A percentile compares a stretch with the other conserved stretches of the same genome.
Conservation (phyloP, 768 basidiomycete genomes). For the Daedaleopsis nitida region DNA sequence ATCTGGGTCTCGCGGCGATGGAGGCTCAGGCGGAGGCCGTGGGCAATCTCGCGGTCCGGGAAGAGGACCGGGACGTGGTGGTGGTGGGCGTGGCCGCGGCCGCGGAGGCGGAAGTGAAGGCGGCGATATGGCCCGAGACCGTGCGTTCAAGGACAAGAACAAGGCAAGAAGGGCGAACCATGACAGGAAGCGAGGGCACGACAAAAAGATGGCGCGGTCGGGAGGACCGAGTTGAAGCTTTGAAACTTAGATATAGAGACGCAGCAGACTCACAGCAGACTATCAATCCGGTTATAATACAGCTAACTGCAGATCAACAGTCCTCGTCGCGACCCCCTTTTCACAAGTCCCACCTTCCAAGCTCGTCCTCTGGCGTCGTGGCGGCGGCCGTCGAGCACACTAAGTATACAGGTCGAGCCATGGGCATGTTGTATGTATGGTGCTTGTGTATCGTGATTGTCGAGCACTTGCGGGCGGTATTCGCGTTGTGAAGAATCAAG, state of each 20-base stretch:
- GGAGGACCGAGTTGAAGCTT: constrained; percentile 38
- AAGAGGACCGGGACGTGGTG: constrained; percentile 40
- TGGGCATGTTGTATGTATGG: no score
- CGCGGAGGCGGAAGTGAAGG: constrained; percentile 42
- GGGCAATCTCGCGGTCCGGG: constrained; percentile 32
- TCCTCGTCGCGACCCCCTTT: no score
- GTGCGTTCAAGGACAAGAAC: constrained; percentile 76
- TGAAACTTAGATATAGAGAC: neutral
- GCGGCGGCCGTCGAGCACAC: no score
- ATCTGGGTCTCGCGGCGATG: constrained; percentile 1
- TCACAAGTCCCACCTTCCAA: no score
- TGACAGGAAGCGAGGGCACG: constrained; percentile 80
- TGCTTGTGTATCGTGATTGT: no score
- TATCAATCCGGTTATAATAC: no score
- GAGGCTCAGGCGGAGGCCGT: constrained; percentile 22
- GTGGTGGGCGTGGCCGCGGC: constrained; percentile 41
- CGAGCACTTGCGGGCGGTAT: no score
- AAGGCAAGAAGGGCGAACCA: constrained; percentile 75
- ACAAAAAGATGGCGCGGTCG: constrained; percentile 81
- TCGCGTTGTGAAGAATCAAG: no score
- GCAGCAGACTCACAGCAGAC: no score
- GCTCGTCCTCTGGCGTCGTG: no score
- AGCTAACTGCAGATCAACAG: no score
- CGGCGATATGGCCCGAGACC: constrained; percentile 49
- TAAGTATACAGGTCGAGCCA: no score